Conservation (phyloP, 2,329 filamentous ascomycete species). For the Curvularia spicifera region DNA sequence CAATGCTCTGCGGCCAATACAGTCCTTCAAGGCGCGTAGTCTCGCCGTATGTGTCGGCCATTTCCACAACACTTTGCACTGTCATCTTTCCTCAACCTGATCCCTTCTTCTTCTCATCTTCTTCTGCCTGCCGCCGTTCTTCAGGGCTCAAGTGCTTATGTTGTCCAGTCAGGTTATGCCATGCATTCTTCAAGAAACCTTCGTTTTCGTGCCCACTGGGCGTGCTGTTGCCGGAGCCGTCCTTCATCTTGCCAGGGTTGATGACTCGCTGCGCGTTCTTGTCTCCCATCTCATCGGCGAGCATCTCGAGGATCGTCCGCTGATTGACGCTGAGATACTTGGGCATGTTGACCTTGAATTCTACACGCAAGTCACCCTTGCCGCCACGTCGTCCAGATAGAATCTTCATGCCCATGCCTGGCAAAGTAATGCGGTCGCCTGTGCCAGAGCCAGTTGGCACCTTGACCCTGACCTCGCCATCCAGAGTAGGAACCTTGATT, state of each 20-base stretch:
- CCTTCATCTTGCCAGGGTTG: slow-evolving; percentile 68
- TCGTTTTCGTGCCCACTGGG: slow-evolving; percentile 71
- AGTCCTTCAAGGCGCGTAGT: slow-evolving; percentile 11
- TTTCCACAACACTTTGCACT: slow-evolving; percentile 16
- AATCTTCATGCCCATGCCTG: slow-evolving; percentile 93
- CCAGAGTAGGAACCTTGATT: slow-evolving; percentile 85
- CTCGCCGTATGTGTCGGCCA: slow-evolving; percentile 19
- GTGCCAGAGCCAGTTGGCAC: slow-evolving; percentile 90
- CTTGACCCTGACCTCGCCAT: slow-evolving; percentile 88
- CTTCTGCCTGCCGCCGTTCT: slow-evolving; percentile 44
- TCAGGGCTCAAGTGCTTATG: slow-evolving; percentile 43
- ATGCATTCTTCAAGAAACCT: slow-evolving; percentile 89
- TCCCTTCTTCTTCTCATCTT: slow-evolving; percentile 43
- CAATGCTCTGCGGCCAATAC: slow-evolving; percentile 24
- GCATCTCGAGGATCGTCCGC: slow-evolving; percentile 89
- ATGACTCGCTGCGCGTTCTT: slow-evolving; percentile 91
- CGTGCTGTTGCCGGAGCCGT: slow-evolving; percentile 24
- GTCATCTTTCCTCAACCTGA: slow-evolving; percentile 39
- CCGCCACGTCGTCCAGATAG: slow-evolving; percentile 65
- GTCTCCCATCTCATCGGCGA: slow-evolving; percentile 95
- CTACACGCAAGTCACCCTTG: slow-evolving; percentile 84
- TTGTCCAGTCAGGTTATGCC: slow-evolving; percentile 89
- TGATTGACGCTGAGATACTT: slow-evolving; percentile 93
- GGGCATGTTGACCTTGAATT: slow-evolving; percentile 94
- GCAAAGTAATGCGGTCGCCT: slow-evolving; percentile 86